A percentile compares a stretch with the other conserved stretches of the same genome.
phyloP scores from a whole-genome alignment of 2,329 filamentous ascomycete genomes.

The Ceratocystis cubensis region DNA sequence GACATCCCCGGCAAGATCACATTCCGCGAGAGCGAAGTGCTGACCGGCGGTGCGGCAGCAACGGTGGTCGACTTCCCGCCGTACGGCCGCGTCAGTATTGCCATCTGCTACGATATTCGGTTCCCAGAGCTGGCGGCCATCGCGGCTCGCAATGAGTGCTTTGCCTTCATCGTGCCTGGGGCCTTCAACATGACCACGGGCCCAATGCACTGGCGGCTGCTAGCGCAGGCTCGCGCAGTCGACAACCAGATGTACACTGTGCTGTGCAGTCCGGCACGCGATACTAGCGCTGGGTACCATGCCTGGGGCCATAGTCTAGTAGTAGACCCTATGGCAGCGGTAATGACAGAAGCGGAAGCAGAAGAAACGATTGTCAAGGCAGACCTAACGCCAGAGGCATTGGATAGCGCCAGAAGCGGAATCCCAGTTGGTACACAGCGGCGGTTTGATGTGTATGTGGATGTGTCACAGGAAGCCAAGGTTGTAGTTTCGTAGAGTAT shows the following conservation, averaged over 20 bases:
- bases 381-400: constrained; percentile 53
- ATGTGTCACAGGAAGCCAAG: constrained; percentile 40
- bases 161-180: constrained; percentile 84
- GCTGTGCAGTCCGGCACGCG: constrained; percentile 79
- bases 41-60: constrained; percentile 71
- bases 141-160: constrained; percentile 73
- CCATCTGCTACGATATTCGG: constrained; percentile 95
- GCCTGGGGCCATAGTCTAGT: constrained; percentile 89
- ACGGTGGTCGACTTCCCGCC: constrained; percentile 78
- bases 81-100: constrained; percentile 75
- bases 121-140: constrained; percentile 91
- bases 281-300: constrained; percentile 64
- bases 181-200: constrained; percentile 95
- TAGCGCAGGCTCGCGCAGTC: constrained; percentile 69
- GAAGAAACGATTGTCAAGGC: constrained; percentile 62
- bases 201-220: constrained; percentile 77
- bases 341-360: constrained; percentile 70
- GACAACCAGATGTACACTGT: constrained; percentile 94
- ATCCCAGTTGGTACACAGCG: constrained; percentile 79
- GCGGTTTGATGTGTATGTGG: constrained; percentile 89
- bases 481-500: constrained; percentile 13
- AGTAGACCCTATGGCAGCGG: constrained; percentile 71
- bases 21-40: constrained; percentile 81
- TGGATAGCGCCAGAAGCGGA: constrained; percentile 63
- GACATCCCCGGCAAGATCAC: constrained; percentile 90